Evolutionary conservation across 2,329 filamentous ascomycete genomes (phyloP).

Genomic region (Clonostachys rosea): DNA sequence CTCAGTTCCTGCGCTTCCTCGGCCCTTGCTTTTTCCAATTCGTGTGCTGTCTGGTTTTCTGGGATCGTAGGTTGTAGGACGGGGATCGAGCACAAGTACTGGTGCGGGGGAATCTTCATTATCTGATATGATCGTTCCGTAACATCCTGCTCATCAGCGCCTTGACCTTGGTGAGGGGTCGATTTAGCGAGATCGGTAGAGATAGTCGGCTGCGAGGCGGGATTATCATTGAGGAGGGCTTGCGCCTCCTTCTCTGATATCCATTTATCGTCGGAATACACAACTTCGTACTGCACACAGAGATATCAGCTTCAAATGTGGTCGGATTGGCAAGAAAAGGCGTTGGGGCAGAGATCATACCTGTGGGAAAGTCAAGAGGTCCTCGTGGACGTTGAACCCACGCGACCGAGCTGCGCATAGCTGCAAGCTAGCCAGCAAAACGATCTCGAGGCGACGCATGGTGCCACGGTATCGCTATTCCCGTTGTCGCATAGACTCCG

Average conservation of each 20-base stretch:
- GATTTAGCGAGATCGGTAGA: conserved; percentile 32
- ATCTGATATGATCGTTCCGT: conserved; percentile 56
- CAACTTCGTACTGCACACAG: conserved; percentile 65
- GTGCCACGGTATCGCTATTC: conserved; percentile 10
- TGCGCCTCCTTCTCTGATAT: conserved; percentile 68
- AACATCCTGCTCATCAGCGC: conserved; percentile 8
- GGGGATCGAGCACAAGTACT: conserved; percentile 83
- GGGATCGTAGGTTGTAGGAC: conserved; percentile 52
- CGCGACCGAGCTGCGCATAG: conserved; percentile 43
- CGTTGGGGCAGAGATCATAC: conserved; percentile 37
- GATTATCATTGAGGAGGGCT: conserved; percentile 43
- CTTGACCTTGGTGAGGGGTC: conserved; percentile 17
- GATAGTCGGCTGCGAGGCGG: conserved; percentile 25
- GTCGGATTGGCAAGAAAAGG: not conserved
- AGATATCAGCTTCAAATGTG: not conserved
- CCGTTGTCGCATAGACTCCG: too few relatives aligned
- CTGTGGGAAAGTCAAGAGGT: conserved; percentile 82
- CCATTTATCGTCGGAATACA: conserved; percentile 64
- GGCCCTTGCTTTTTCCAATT: conserved; percentile 51
- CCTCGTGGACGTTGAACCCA: conserved; percentile 81
- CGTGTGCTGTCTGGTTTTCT: conserved; percentile 62
- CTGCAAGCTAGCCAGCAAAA: conserved; percentile 37
- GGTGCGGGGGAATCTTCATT: conserved; percentile 64
- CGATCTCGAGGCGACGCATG: conserved; percentile 46
- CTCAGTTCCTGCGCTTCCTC: conserved; percentile 78